These are phyloP conservation scores for Trichoderma sp. DNA, from an alignment of 2,329 filamentous ascomycete genomes.

Conservation along the genomic window DNA sequence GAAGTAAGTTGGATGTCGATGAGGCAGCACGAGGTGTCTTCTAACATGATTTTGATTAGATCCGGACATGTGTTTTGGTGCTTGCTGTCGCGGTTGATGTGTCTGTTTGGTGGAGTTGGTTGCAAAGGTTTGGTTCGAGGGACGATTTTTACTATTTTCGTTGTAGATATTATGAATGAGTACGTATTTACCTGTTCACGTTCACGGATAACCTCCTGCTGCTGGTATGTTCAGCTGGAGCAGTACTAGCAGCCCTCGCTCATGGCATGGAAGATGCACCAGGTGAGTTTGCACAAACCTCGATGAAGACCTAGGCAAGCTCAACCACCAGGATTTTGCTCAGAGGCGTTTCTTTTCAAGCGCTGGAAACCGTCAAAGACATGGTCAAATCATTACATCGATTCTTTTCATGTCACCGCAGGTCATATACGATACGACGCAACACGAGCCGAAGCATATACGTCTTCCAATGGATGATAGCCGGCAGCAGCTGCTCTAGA, in stretches of 20 bases:
- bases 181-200: not conserved
- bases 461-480: not conserved
- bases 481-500: not conserved
- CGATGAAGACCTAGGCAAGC: not conserved
- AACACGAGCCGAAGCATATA: not conserved
- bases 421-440: not conserved
- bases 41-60: not conserved
- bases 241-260: not conserved
- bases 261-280: not conserved
- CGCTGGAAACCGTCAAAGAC: not conserved
- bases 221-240: not conserved
- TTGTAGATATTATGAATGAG: not conserved
- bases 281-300: not conserved
- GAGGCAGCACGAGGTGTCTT: not conserved
- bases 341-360: no score
- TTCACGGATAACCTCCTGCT: not conserved
- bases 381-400: not conserved
- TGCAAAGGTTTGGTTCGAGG: not conserved
- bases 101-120: not conserved
- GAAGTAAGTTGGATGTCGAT: not conserved
- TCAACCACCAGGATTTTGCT: not conserved
- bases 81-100: slow-evolving; percentile 4
- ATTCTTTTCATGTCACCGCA: not conserved
- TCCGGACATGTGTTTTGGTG: slow-evolving; percentile 7
- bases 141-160: not conserved